Conservation (phyloP, 306 rosid genomes). For the Quercus wislizeni region DNA sequence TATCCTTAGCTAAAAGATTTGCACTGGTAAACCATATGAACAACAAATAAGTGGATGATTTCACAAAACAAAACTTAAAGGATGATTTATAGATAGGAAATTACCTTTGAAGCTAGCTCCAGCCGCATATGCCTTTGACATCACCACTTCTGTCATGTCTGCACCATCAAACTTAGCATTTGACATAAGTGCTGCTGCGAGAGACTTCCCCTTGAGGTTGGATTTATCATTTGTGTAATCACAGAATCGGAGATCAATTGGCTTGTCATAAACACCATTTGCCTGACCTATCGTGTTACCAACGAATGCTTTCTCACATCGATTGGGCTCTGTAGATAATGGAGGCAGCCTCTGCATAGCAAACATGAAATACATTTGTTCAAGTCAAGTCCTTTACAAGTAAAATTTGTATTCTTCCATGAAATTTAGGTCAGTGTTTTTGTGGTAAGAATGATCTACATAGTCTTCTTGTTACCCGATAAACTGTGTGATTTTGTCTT, state of each 20-base stretch:
- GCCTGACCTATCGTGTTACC: conserved; percentile 98
- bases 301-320: conserved; percentile 84
- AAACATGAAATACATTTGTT: conserved; percentile 5
- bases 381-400: conserved; percentile 6
- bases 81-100: background rate
- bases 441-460: background rate
- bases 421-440: conserved; percentile 7
- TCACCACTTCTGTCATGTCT: conserved; percentile 91
- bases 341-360: conserved; percentile 88
- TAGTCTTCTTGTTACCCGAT: background rate
- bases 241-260: conserved; percentile 87
- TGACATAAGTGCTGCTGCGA: conserved; percentile 94
- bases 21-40: background rate
- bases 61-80: background rate
- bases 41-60: background rate
- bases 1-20: background rate
- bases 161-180: conserved; percentile 98
- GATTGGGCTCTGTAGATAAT: conserved; percentile 76
- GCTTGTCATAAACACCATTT: conserved; percentile 92
- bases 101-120: conserved; percentile 90
- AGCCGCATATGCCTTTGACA: conserved; percentile 96
- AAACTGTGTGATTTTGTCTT: background rate
- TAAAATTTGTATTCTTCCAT: conserved; percentile 6
- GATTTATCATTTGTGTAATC: conserved; percentile 75
- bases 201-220: conserved; percentile 86